phyloP scores from a whole-genome alignment of 345 rosid genomes.

The Boechera divaricarpa region DNA sequence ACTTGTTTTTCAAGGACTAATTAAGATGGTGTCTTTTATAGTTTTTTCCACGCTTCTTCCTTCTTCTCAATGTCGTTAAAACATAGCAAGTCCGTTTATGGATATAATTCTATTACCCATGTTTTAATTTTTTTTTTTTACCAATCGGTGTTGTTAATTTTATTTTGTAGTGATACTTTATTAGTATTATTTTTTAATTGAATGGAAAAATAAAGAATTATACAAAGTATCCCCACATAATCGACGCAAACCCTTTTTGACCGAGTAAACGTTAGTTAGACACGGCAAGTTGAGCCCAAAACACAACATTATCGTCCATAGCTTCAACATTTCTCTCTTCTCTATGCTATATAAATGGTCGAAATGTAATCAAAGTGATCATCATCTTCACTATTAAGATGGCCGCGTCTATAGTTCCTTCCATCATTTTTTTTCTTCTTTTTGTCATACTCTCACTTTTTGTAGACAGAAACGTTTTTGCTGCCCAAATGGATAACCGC shows the following conservation, averaged over 20 bases:
- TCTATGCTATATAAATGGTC: not conserved
- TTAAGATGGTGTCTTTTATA: too few species aligned
- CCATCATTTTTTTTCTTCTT: slow-evolving; percentile 20
- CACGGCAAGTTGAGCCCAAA: not conserved
- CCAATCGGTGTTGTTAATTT: not conserved
- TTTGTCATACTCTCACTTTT: not conserved
- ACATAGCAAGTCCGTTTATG: not conserved
- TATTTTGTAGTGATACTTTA: not conserved
- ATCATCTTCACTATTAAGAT: not conserved
- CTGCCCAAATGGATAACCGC: slow-evolving; percentile 8
- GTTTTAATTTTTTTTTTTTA: too few species aligned
- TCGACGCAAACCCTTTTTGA: not conserved
- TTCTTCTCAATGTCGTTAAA: not conserved
- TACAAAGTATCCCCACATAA: not conserved
- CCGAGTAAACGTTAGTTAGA: not conserved
- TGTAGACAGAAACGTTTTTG: not conserved
- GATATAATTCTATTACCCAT: not conserved
- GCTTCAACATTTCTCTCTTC: not conserved
- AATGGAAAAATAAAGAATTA: not conserved
- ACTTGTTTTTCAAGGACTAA: too few species aligned
- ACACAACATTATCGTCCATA: not conserved
- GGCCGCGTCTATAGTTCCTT: slow-evolving; percentile 1
- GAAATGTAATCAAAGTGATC: not conserved
- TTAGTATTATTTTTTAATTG: not conserved
- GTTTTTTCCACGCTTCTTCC: not conserved